These are phyloP conservation scores for Apophysomyces elegans DNA, from an alignment of 371 early-diverging fungal species.

Conservation along the genomic window DNA sequence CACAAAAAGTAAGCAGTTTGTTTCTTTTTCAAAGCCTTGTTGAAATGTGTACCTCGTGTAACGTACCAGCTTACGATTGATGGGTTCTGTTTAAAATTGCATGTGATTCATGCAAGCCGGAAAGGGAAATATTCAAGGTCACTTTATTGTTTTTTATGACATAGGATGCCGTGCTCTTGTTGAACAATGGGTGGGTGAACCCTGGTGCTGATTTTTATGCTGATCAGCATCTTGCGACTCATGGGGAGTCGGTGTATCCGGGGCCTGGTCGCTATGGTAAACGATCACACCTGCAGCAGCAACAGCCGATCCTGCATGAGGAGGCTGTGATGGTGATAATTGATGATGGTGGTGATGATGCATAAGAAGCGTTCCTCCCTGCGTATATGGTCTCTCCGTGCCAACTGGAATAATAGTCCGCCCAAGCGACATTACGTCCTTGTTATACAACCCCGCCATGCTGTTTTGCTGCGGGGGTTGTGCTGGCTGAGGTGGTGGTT, in stretches of 20 bases:
- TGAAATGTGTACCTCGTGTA: too few species aligned
- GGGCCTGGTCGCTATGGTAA: slow-evolving; percentile 6
- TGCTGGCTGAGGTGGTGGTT: background rate
- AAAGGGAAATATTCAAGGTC: slow-evolving; percentile 6
- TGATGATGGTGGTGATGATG: slow-evolving; percentile 7
- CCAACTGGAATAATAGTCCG: background rate
- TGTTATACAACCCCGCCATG: background rate
- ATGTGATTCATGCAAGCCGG: slow-evolving; percentile 11
- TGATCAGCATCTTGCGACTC: background rate
- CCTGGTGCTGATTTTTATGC: slow-evolving; percentile 3
- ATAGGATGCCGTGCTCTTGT: slow-evolving; percentile 5
- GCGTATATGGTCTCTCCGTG: background rate
- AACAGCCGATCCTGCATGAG: slow-evolving; percentile 9
- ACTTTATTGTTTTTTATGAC: background rate
- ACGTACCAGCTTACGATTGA: too few species aligned
- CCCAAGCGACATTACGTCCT: background rate
- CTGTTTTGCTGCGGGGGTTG: background rate
- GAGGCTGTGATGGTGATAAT: slow-evolving; percentile 8
- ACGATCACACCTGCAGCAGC: slow-evolving; percentile 1
- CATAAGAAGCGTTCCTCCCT: background rate
- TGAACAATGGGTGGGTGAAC: background rate
- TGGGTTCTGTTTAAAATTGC: background rate
- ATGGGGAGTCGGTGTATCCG: slow-evolving; percentile 4
- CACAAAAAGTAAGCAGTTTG: too few species aligned
- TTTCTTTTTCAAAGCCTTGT: too few species aligned